Evolutionary conservation across 139 green algal genomes (phyloP).

Genomic region (Chlorella sp.): DNA sequence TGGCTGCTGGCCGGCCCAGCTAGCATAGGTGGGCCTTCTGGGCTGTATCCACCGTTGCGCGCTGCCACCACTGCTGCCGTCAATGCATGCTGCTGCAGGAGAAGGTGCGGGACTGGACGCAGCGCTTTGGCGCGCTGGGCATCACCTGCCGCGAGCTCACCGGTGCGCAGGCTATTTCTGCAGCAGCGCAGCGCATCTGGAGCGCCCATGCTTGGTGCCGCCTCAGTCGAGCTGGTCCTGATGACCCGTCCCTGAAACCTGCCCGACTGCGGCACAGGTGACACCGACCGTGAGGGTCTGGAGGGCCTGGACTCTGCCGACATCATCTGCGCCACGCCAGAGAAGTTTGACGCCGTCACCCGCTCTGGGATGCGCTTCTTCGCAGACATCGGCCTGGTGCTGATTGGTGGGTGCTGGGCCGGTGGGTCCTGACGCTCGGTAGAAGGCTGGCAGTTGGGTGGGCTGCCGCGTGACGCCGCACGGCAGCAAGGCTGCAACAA

Average conservation of each 20-base stretch:
- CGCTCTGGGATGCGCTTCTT: conserved; percentile 78
- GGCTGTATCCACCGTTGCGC: too few relatives aligned
- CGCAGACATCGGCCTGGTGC: conserved; percentile 60
- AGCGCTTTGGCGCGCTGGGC: conserved; percentile 62
- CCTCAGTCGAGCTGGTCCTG: too few relatives aligned
- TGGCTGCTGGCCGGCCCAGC: too few relatives aligned
- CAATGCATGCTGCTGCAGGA: conserved; percentile 64
- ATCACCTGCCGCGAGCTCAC: conserved; percentile 76
- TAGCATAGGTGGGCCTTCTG: too few relatives aligned
- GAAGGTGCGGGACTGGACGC: conserved; percentile 79
- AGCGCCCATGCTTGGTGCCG: too few relatives aligned
- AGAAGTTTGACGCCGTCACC: conserved; percentile 88
- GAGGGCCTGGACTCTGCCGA: conserved; percentile 73
- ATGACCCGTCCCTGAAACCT: too few relatives aligned
- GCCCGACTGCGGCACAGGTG: conserved; percentile 37
- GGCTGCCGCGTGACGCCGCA: too few relatives aligned
- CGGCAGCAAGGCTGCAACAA: too few relatives aligned
- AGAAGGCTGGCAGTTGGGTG: too few relatives aligned
- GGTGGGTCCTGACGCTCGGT: too few relatives aligned
- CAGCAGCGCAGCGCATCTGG: too few relatives aligned
- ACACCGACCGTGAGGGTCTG: conserved; percentile 48
- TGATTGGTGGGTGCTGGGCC: conserved; percentile 71
- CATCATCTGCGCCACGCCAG: conserved; percentile 85
- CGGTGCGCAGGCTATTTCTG: conserved; percentile 60
- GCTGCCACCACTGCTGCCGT: not conserved